Conservation (phyloP, 129 eudicot genomes). For the Cynara cardunculus region DNA sequence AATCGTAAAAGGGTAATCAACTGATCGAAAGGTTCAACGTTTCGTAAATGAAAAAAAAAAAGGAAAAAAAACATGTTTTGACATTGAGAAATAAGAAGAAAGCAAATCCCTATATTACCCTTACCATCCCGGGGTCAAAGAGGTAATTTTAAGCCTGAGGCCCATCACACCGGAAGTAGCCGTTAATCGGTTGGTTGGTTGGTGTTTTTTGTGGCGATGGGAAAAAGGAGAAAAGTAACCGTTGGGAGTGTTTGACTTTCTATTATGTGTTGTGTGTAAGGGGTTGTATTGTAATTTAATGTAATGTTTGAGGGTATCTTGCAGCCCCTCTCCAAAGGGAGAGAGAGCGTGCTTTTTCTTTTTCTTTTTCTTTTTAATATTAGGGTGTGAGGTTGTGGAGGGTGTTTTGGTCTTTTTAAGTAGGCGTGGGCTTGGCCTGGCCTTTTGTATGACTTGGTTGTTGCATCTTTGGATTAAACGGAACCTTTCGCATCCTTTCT, state of each 20-base stretch:
- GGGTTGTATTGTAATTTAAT: constrained; percentile 27
- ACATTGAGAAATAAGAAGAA: constrained; percentile 5
- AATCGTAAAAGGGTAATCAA: not conserved
- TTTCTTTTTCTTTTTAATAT: not conserved
- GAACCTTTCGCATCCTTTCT: constrained; percentile 3
- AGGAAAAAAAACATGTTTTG: not conserved
- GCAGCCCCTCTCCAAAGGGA: constrained; percentile 85
- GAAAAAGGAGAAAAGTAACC: constrained; percentile 28
- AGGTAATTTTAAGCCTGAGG: constrained; percentile 20
- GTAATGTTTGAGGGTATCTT: constrained; percentile 23
- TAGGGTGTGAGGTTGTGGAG: constrained; percentile 18
- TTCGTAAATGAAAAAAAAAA: not conserved
- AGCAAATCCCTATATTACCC: constrained; percentile 16
- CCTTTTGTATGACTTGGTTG: constrained; percentile 20
- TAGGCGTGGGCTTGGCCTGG: constrained; percentile 18
- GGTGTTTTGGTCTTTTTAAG: constrained; percentile 21
- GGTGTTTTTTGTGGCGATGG: constrained; percentile 26
- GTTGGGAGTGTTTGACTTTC: constrained; percentile 29
- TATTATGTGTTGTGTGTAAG: constrained; percentile 11
- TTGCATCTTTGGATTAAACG: constrained; percentile 13
- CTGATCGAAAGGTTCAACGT: not conserved
- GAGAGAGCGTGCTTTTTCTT: constrained; percentile 52
- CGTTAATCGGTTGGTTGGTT: constrained; percentile 24
- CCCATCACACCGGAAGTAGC: constrained; percentile 28
- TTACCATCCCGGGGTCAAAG: constrained; percentile 20